Evolutionary conservation across 352 stramenopile species (phyloP), one percentile per base, ranked within the genome.

Genomic region (Phytophthora sp.): DNA sequence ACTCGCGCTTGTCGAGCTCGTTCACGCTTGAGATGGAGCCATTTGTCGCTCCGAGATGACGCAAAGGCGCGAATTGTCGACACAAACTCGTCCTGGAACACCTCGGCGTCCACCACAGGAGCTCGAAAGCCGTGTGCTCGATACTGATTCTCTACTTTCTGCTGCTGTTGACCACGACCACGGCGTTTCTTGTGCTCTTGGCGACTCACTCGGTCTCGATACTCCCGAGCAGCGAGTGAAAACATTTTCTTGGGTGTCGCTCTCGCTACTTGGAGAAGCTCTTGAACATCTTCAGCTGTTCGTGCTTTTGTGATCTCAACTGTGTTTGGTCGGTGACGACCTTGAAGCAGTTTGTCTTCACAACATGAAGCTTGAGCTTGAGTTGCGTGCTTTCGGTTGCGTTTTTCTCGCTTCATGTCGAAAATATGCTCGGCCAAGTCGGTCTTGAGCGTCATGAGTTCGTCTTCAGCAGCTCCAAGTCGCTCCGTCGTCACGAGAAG

Each of bases 61-160:
- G 76, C 66, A 45, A 92, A 92, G 26, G 66, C 69, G 7, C 80
- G 79, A 53, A 92, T 58, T 0, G 71, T 83, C 21, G 72, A 73
- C 36, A 90, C 84, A 52, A 92, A 92, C 15, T 83, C 80, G 24
- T 88, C 64, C 51, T 92, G 80, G 52, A 92, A 90, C 5, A 69
- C 63, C 13, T 84, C 75, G 0, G 76, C 38, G 9, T 75, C 74
- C 4, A 78, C 72, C 8, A 84, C 41, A 2, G 64, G 45, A 21
- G 72, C 60, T 39, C 66, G 72, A 35, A 87, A 50, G 0, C 82
- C 74, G 30, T 88, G 69, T 0, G 60, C 65, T 13, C 76, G 52
- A 33, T 82, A 89, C 41, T 88, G 80, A 41, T 86, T 84, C 55
- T 88, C 76, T 1, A 77, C 60, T 16, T 56, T 53, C 35, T 80